phyloP scores from a whole-genome alignment of 805 yeast species.

The Nematodospora valgi region DNA sequence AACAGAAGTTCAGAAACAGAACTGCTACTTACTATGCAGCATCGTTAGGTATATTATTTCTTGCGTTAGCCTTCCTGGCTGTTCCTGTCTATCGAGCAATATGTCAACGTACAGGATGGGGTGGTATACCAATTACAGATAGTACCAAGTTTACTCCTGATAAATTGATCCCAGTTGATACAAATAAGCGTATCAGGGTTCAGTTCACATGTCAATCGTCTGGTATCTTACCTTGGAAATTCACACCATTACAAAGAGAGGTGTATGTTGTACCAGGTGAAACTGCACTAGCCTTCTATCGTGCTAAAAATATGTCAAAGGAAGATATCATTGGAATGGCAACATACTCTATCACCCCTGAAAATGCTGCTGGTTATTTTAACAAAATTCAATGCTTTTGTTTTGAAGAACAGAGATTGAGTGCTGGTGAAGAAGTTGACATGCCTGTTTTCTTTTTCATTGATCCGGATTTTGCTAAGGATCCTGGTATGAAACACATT shows the following conservation, averaged over 20 bases:
- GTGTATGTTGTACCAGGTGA: slow-evolving; percentile 95
- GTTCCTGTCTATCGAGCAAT: slow-evolving; percentile 90
- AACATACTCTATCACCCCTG: slow-evolving; percentile 94
- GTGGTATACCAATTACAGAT: slow-evolving; percentile 93
- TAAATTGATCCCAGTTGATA: slow-evolving; percentile 81
- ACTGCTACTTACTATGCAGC: slow-evolving; percentile 65
- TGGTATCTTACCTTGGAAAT: slow-evolving; percentile 89
- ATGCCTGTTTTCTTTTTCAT: slow-evolving; percentile 98
- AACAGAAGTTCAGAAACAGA: slow-evolving; percentile 35
- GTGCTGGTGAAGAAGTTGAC: slow-evolving; percentile 96
- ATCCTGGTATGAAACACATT: slow-evolving; percentile 86
- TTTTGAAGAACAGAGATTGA: slow-evolving; percentile 90
- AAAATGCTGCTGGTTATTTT: slow-evolving; percentile 93
- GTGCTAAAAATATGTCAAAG: slow-evolving; percentile 80
- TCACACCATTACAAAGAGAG: slow-evolving; percentile 90
- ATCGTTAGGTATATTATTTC: slow-evolving; percentile 65
- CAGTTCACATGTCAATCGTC: slow-evolving; percentile 91
- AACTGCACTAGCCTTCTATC: slow-evolving; percentile 93
- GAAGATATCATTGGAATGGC: slow-evolving; percentile 98
- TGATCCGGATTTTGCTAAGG: slow-evolving; percentile 92
- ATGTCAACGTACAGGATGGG: slow-evolving; percentile 94
- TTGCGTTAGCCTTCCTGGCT: slow-evolving; percentile 81
- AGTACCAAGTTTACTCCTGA: slow-evolving; percentile 76
- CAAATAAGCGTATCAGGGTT: slow-evolving; percentile 76
- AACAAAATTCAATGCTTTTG: slow-evolving; percentile 98